Evolutionary conservation across 148 eudicot species (phyloP), one percentile per base, ranked within the genome.

Genomic region (Pharnaceum exiguum): DNA sequence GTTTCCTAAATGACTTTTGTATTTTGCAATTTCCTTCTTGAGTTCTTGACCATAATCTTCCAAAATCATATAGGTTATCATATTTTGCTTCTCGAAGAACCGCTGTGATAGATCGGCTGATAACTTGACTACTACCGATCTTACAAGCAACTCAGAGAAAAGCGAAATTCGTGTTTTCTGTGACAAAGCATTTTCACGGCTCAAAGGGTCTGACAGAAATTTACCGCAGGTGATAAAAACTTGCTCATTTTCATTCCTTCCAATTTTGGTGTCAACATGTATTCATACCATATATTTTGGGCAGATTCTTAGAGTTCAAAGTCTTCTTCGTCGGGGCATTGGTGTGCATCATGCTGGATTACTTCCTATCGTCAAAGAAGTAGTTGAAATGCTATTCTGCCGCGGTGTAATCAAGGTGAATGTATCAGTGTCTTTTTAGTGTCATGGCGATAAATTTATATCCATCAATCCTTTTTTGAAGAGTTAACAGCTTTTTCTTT

Each of bases 391-490:
- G 99, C 95, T 93, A 59, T 93, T 93, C 63, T 93, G 99, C 62
- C 96, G 99, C 52, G 99, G 99, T 61, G 88, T 93, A 61, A 78
- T 93, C 72, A 93, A 93, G 99, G 99, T n/a, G n/a, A n/a, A n/a
- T n/a, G n/a, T 86, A 55, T 45, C 45, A 21, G 13, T 32, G 28
- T 38, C 28, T 53, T 11, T 42, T n/a, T n/a, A 13, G 46, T 18
- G 40, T 35, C 15, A 15, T 59, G 59, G 46, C 50, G 35, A 24
- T 42, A 46, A 8, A n/a, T 18, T 60, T 28, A 2, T 19, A 0
- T 42, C 11, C 16, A 4, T 33, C 17, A 43, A 46, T 23, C 33
- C 15, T 24, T 59, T 16, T 40, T 18, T 12, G 46, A 13, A 44
- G 61, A 11, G 12, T 3, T 47, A 62, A 26, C 28, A 18, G 31